A percentile compares a stretch with the other conserved stretches of the same genome.
phyloP scores from a whole-genome alignment of 2,329 filamentous ascomycete species.

The Thermomyces lanuginosus region DNA sequence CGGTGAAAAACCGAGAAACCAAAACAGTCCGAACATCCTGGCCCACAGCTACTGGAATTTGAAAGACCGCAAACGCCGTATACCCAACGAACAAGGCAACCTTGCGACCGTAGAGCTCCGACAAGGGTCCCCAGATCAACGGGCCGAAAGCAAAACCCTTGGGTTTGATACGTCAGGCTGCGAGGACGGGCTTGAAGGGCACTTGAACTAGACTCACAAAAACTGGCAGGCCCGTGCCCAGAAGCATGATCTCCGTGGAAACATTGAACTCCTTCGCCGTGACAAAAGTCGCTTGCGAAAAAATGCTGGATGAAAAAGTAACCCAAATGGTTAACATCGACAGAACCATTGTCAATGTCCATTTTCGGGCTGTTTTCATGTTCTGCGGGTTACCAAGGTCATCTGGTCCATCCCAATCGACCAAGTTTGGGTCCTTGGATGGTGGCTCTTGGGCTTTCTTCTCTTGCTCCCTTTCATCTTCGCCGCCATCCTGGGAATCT shows the following conservation, averaged over 20 bases:
- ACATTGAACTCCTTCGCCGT: slow-evolving; percentile 31
- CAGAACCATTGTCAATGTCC: slow-evolving; percentile 26
- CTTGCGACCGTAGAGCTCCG: slow-evolving; percentile 35
- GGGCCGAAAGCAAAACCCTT: slow-evolving; percentile 25
- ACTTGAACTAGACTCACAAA: slow-evolving; percentile 12
- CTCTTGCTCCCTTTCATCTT: background rate
- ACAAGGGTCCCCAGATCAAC: slow-evolving; percentile 28
- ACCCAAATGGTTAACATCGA: slow-evolving; percentile 31
- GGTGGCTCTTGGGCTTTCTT: too few species aligned
- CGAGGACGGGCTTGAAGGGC: background rate
- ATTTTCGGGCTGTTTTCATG: slow-evolving; percentile 17
- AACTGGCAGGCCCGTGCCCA: slow-evolving; percentile 36
- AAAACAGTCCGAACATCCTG: slow-evolving; percentile 39
- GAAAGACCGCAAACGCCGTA: slow-evolving; percentile 35
- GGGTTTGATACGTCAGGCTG: background rate
- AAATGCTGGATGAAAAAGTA: slow-evolving; percentile 33
- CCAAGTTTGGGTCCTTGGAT: slow-evolving; percentile 15
- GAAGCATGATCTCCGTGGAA: slow-evolving; percentile 31
- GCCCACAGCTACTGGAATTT: slow-evolving; percentile 39
- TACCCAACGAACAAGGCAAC: slow-evolving; percentile 35
- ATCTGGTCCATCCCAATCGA: slow-evolving; percentile 16
- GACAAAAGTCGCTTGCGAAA: slow-evolving; percentile 26
- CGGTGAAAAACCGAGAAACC: slow-evolving; percentile 38
- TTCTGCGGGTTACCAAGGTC: slow-evolving; percentile 19
- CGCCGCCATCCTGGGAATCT: background rate